Evolutionary conservation across 495 filamentous ascomycete genomes (phyloP), one percentile per base, ranked within the genome.

Genomic region (Aspergillus ostianus): DNA sequence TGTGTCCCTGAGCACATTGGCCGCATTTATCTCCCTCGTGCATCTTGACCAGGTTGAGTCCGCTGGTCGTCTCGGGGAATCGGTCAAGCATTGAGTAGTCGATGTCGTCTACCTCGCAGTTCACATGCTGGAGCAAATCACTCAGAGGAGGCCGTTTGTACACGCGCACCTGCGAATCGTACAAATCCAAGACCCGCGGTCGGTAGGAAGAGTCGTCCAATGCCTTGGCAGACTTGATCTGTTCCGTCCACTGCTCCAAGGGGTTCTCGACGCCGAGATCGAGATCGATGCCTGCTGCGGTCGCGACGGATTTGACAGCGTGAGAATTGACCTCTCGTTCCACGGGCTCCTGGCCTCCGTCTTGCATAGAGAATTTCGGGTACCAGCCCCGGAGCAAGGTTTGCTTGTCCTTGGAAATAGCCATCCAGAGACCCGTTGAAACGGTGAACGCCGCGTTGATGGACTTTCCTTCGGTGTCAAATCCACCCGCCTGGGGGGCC

Each of bases 1-100:
- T 75, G 6, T 62, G 73, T 2, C 91, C 90, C 0, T 79, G 59
- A 1, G 68, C 59, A 68, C 94, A 97, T 20, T 81, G 75, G 0
- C 89, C 84, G 64, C 94, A 98, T 15, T 68, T 54, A 63, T 96
- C 91, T 12, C 88, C 90, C 23, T 83, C 71, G 19, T 78, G 79
- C 20, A 90, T 84, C 51, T 85, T 82, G 10, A 90, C 67, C 3
- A 93, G 67, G 58, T 86, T 86, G 17, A 80, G 69, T 19, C 73
- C 69, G 60, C 74, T 65, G 15, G 60, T 58, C 2, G 72, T 76
- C 1, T 64, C 73, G 2, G 77, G 76, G 60, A 80, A 80, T 12
- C 66, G 68, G 58, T 78, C 74, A 2, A 80, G 59, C 64, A 73
- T 74, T 7, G 69, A 70, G 50, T 74, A 79, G 41, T 77, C 67